phyloP scores from a whole-genome alignment of 1,139 yeast species.

The Hemisphaericaspora lyxosophila region DNA sequence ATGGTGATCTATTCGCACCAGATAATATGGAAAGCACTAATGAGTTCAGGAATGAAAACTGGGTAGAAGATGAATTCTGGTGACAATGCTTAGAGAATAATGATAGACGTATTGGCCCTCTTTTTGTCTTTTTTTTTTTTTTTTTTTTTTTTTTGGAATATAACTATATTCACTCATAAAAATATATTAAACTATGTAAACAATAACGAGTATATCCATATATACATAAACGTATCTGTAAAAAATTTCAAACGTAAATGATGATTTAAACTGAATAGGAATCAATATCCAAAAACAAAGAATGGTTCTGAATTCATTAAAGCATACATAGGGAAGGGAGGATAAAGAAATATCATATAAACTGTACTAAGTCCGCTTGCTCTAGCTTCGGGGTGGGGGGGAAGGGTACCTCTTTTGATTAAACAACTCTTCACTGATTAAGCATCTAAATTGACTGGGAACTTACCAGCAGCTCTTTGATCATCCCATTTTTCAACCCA shows the following conservation, averaged over 20 bases:
- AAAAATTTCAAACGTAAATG: not conserved
- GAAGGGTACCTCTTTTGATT: too few species aligned
- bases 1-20: constrained; percentile 57
- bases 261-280: not conserved
- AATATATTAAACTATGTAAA: not conserved
- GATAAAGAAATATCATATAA: not conserved
- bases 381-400: too few species aligned
- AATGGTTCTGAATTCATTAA: not conserved
- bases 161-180: not conserved
- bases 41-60: constrained; percentile 56
- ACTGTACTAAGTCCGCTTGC: not conserved
- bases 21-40: constrained; percentile 51
- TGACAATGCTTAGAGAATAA: too few species aligned
- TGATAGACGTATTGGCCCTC: too few species aligned
- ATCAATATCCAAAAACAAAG: not conserved
- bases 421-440: constrained; percentile 5
- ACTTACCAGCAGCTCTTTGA: constrained; percentile 70
- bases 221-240: not conserved
- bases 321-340: not conserved
- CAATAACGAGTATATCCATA: not conserved
- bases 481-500: constrained; percentile 97
- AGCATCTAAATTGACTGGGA: constrained; percentile 40
- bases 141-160: too few species aligned
- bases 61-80: constrained; percentile 69
- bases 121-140: too few species aligned